These are phyloP conservation scores for Cryphonectria japonica DNA, from an alignment of 2,329 filamentous ascomycete genomes.

Conservation along the genomic window DNA sequence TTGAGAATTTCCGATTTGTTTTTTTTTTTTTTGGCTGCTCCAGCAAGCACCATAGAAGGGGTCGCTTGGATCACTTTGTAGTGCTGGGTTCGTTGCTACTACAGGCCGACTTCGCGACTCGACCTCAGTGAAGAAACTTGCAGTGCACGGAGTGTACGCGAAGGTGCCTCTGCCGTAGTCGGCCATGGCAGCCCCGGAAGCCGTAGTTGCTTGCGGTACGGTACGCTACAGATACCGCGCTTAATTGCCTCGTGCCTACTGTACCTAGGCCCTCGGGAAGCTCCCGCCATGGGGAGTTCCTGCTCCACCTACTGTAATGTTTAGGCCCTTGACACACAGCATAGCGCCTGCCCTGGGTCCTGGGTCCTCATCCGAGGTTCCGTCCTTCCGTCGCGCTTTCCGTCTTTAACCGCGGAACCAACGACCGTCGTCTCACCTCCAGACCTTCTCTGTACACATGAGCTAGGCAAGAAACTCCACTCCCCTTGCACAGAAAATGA, in stretches of 20 bases:
- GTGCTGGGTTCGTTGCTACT: not conserved
- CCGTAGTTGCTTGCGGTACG: not conserved
- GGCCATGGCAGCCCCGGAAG: not conserved
- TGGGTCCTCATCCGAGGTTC: slow-evolving; percentile 38
- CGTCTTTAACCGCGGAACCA: slow-evolving; percentile 28
- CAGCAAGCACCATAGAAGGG: not conserved
- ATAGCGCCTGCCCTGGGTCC: not conserved
- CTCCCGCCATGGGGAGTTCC: not conserved
- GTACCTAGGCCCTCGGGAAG: not conserved
- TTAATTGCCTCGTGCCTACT: not conserved
- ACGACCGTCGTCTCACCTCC: not conserved
- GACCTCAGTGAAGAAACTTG: not conserved
- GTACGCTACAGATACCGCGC: not conserved
- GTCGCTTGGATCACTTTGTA: slow-evolving; percentile 14
- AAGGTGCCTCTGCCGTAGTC: not conserved
- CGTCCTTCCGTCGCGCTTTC: slow-evolving; percentile 30
- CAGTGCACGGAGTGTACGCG: too few relatives aligned
- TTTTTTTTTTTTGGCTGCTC: not conserved
- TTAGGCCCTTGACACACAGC: not conserved
- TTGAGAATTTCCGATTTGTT: not conserved
- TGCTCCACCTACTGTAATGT: not conserved
- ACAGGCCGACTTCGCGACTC: not conserved
- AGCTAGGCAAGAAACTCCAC: not conserved
- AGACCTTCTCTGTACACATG: not conserved
- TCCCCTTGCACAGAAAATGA: not conserved